Percentiles rank a stretch among this genome's conserved stretches.
phyloP scores from a whole-genome alignment of 2,329 filamentous ascomycete genomes.

The Talaromyces sp. region DNA sequence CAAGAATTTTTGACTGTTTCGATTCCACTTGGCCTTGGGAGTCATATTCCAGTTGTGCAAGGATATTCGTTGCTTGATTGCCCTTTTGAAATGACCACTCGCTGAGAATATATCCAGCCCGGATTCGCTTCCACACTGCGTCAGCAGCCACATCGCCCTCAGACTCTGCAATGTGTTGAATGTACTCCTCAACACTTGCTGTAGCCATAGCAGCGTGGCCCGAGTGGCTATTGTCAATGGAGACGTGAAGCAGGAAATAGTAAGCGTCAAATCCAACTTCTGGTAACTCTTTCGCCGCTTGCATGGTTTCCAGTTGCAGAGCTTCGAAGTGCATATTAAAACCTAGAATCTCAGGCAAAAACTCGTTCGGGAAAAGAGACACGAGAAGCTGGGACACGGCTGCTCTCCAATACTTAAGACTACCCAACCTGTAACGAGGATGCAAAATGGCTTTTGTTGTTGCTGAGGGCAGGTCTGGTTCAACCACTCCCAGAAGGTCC shows the following conservation, averaged over 20 bases:
- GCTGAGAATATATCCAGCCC: slow-evolving; percentile 41
- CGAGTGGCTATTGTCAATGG: slow-evolving; percentile 50
- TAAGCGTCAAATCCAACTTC: slow-evolving; percentile 44
- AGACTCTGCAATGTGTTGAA: slow-evolving; percentile 28
- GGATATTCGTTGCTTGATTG: slow-evolving; percentile 3
- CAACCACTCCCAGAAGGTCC: slow-evolving; percentile 32
- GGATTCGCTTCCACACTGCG: slow-evolving; percentile 41
- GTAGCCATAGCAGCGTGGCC: slow-evolving; percentile 50
- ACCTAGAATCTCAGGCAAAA: slow-evolving; percentile 50
- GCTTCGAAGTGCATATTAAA: slow-evolving; percentile 51
- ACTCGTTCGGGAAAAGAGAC: slow-evolving; percentile 48
- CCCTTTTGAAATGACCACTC: slow-evolving; percentile 23
- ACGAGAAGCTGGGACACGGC: slow-evolving; percentile 47
- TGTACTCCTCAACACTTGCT: slow-evolving; percentile 37
- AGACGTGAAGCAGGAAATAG: slow-evolving; percentile 51
- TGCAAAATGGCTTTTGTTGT: slow-evolving; percentile 28
- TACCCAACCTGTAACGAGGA: background rate
- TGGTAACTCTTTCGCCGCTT: slow-evolving; percentile 42
- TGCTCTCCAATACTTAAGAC: slow-evolving; percentile 39
- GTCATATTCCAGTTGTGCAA: slow-evolving; percentile 1
- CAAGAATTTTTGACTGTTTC: slow-evolving; percentile 22
- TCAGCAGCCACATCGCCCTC: slow-evolving; percentile 31
- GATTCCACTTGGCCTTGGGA: slow-evolving; percentile 18
- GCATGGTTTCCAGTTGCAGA: slow-evolving; percentile 40
- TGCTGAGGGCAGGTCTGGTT: slow-evolving; percentile 31